These are phyloP conservation scores for Macadamia integrifolia DNA, from an alignment of 164 flowering plant species.

Conservation along the genomic window DNA sequence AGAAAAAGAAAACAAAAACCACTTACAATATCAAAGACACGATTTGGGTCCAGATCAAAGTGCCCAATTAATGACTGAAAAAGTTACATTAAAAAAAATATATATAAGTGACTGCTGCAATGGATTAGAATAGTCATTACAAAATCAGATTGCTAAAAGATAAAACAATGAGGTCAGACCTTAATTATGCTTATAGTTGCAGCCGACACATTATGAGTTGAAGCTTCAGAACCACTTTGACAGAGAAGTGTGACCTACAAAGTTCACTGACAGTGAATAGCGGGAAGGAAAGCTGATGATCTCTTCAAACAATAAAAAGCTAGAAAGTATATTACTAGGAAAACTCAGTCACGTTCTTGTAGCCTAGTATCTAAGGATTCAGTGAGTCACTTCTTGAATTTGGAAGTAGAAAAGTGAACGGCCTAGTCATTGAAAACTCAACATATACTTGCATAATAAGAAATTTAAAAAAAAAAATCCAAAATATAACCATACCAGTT, in stretches of 20 bases:
- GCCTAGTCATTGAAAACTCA: not conserved
- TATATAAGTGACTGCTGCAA: too few species aligned
- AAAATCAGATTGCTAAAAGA: not conserved
- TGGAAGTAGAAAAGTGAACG: too few species aligned
- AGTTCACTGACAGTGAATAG: slow-evolving; percentile 7
- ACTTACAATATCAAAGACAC: slow-evolving; percentile 98
- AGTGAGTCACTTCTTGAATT: too few species aligned
- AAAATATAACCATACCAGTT: slow-evolving; percentile 56
- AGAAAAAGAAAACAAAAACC: slow-evolving; percentile 9
- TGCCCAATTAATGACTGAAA: slow-evolving; percentile 98
- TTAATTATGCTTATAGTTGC: slow-evolving; percentile 83
- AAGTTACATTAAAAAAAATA: not conserved
- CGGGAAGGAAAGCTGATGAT: not conserved
- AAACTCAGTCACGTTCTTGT: too few species aligned
- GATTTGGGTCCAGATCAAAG: slow-evolving; percentile 97
- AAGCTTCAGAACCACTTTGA: slow-evolving; percentile 47
- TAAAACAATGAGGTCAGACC: slow-evolving; percentile 35
- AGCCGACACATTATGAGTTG: slow-evolving; percentile 42
- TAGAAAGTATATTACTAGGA: too few species aligned
- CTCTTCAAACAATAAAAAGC: too few species aligned
- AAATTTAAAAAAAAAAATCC: not conserved
- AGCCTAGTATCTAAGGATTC: too few species aligned
- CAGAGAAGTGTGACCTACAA: slow-evolving; percentile 89
- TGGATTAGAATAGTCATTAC: not conserved
- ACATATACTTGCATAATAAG: not conserved